These are phyloP conservation scores for Sonneratia alba DNA, from an alignment of 345 rosid species.

Conservation along the genomic window DNA sequence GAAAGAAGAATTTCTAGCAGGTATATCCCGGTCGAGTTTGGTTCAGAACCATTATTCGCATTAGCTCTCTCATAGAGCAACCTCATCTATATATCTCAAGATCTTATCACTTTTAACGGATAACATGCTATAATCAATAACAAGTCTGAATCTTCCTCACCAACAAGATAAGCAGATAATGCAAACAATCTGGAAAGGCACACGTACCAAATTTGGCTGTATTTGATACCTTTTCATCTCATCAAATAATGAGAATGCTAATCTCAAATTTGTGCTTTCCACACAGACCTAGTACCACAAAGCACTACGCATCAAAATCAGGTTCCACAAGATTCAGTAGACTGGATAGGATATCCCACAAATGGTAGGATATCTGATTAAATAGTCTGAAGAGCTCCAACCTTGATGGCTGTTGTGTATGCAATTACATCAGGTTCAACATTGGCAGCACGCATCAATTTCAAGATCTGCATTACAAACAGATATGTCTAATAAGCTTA, in stretches of 20 bases:
- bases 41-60: background rate
- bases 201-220: conserved; percentile 70
- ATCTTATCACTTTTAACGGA: background rate
- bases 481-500: conserved; percentile 4
- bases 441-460: conserved; percentile 56
- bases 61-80: background rate
- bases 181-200: background rate
- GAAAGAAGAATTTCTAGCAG: background rate
- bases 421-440: conserved; percentile 81
- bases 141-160: background rate
- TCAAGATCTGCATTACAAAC: conserved; percentile 63
- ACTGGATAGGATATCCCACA: background rate
- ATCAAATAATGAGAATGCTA: conserved; percentile 68
- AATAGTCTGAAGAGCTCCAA: conserved; percentile 12
- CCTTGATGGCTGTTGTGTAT: conserved; percentile 91
- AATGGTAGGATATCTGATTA: background rate
- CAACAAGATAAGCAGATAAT: background rate
- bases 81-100: background rate
- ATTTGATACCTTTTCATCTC: conserved; percentile 76
- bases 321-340: background rate
- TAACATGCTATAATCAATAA: background rate
- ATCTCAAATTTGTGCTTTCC: conserved; percentile 40
- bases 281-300: conserved; percentile 54
- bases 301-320: conserved; percentile 13
- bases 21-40: background rate